phyloP scores from a whole-genome alignment of 2,329 filamentous ascomycete genomes.

The Tolypocladium nubicola region DNA sequence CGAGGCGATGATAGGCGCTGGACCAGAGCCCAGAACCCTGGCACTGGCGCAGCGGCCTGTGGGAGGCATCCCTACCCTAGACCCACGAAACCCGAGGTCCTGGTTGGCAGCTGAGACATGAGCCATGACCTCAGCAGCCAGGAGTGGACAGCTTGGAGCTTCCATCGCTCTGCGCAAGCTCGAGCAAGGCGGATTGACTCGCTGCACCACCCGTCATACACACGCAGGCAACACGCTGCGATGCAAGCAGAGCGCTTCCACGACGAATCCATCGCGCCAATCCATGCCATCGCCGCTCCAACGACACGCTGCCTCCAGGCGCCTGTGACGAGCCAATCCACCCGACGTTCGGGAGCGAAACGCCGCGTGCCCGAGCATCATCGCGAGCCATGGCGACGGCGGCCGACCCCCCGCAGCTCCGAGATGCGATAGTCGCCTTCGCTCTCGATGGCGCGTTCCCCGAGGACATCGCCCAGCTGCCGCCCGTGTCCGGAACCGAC shows the following conservation, averaged over 20 bases:
- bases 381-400: conserved; percentile 17
- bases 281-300: neutral
- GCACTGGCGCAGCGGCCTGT: neutral
- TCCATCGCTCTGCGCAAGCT: neutral
- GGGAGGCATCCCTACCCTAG: neutral
- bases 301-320: neutral
- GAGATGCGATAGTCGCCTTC: conserved; percentile 30
- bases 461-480: conserved; percentile 24
- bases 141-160: conserved; percentile 1
- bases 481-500: conserved; percentile 25
- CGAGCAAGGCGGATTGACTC: neutral
- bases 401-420: conserved; percentile 20
- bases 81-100: neutral
- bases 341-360: neutral
- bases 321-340: neutral
- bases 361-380: neutral
- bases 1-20: neutral
- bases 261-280: neutral
- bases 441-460: conserved; percentile 29
- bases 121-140: conserved; percentile 1
- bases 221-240: neutral
- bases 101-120: neutral
- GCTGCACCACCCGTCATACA: neutral
- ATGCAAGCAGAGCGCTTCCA: neutral
- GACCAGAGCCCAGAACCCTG: neutral